Evolutionary conservation across 2,329 filamentous ascomycete species (phyloP).

Genomic region (Ophiostoma angusticollis): DNA sequence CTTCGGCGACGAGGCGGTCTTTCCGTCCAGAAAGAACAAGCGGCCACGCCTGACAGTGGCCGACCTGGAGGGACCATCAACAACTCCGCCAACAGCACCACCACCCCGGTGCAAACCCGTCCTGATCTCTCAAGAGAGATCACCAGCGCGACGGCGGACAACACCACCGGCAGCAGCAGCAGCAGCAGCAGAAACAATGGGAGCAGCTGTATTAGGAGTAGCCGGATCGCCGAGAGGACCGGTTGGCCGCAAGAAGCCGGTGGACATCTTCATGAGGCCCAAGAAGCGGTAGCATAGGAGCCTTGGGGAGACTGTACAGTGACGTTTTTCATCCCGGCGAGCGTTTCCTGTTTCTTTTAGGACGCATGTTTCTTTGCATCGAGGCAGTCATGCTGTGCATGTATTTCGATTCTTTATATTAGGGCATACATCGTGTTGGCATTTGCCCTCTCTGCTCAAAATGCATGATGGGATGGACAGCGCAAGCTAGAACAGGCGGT

Average conservation of each 20-base stretch:
- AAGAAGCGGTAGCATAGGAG: slow-evolving; percentile 28
- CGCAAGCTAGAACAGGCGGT: too few relatives aligned
- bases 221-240: not conserved
- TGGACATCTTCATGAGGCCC: slow-evolving; percentile 38
- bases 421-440: too few relatives aligned
- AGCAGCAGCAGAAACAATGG: not conserved
- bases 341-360: not conserved
- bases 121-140: too few relatives aligned
- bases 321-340: not conserved
- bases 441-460: too few relatives aligned
- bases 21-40: too few relatives aligned
- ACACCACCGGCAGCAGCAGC: not conserved
- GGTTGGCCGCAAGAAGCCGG: slow-evolving; percentile 29
- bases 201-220: too few relatives aligned
- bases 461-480: too few relatives aligned
- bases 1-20: slow-evolving; percentile 10
- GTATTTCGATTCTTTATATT: too few relatives aligned
- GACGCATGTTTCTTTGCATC: too few relatives aligned
- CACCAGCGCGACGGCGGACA: not conserved
- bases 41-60: slow-evolving; percentile 7
- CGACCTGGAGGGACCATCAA: slow-evolving; percentile 7
- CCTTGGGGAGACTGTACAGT: not conserved
- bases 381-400: too few relatives aligned
- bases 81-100: not conserved
- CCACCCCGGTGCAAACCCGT: too few relatives aligned